Base-by-base conservation (phyloP, 2,329 filamentous ascomycete genomes). In the Dactylellina sp. region DNA sequence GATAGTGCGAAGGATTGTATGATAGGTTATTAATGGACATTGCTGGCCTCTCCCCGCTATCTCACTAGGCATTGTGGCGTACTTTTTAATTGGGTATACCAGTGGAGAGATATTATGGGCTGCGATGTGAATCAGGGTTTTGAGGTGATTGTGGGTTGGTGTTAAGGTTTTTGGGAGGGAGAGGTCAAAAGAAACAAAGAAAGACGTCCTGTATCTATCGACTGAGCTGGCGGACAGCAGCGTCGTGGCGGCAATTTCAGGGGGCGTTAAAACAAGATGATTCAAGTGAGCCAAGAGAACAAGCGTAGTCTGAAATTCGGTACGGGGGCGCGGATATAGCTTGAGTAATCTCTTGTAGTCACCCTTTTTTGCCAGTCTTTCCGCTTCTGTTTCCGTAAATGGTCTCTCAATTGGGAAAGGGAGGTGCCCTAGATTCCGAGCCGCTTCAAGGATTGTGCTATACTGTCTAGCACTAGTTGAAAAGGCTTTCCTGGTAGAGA, bases 161-260 rank as follows among this genome's bases (percentile, higher is more conserved):
- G 14, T 42, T 2, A 55, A 66, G 18, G 63, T 71, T 7, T 42
- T 37, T 24, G 77, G 64, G 22, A 76, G 72, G 6, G 61, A 75
- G 2, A 56, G 52, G 63, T 84, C 80, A 55, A 84, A 83, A 35
- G 80, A 80, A 25, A 77, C 78, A 28, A 85, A 75, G 66, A 84
- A 85, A 4, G 80, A 63, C 1, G 83, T 84, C 2, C 82, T 83
- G 2, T 76, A 70, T 16, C 60, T 77, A 74, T 84, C 82, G 22
- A 80, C 76, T 0, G 80, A 80, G 49, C 75, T 71, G 5, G 83
- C 82, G 46, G 85, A 78, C 46, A 76, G n/a, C 50, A 71, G 20
- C 39, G 76, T 65, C 22, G 14, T 40, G 6, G 28, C 16, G 28
- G 57, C 56, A 28, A 62, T 24, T 35, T 63, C 63, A 28, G 72